Evolutionary conservation across 176 grass and related monocot genomes (phyloP), one percentile per base, ranked within the genome.

Genomic region (Avena eriantha): DNA sequence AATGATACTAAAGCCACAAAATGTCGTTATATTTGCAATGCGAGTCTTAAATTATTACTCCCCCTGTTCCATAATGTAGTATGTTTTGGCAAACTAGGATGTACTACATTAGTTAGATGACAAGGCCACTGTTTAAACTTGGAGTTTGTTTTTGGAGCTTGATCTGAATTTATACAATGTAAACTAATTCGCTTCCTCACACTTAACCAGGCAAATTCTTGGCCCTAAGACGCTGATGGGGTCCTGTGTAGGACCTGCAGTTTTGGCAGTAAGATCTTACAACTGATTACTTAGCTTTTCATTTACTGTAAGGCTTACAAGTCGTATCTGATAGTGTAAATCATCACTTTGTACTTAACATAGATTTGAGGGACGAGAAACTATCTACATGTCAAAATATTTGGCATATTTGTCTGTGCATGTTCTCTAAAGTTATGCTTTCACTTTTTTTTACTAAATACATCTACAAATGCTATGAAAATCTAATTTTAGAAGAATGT

Each of bases 281-380:
- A 15, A 33, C 63, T 66, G 26, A 66, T 66, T 66, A 34, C 63
- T 17, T 66, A 16, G 29, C 63, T 66, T 66, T 34, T 66, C 26
- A 33, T 66, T 7, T 16, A 34, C 63, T 66, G 14, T 34, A 66
- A 66, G 26, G 63, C 5, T 16, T 66, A 66, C 26, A 66, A 8
- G 14, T 66, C 63, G 13, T 66, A 66, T 67, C 14, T 67, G 26
- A 67, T 67, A 34, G 17, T 67, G 12, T 26, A 31, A 34, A 34
- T 67, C 64, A 34, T 67, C 64, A 67, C 29, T 67, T 67, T 66
- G 63, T 66, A 66, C 63, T 66, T 66, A 16, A 33, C 26, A 66
- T 33, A 66, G 64, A 67, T 29, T 15, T 66, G 63, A 66, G 26
- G 64, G 23, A 67, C 5, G 8, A 67, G 64, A 67, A 67, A 67